Percentiles rank a stretch among this genome's conserved stretches.
These are phyloP conservation scores for Lactifluus subvellereus DNA, from an alignment of 768 basidiomycete species.

Conservation along the genomic window DNA sequence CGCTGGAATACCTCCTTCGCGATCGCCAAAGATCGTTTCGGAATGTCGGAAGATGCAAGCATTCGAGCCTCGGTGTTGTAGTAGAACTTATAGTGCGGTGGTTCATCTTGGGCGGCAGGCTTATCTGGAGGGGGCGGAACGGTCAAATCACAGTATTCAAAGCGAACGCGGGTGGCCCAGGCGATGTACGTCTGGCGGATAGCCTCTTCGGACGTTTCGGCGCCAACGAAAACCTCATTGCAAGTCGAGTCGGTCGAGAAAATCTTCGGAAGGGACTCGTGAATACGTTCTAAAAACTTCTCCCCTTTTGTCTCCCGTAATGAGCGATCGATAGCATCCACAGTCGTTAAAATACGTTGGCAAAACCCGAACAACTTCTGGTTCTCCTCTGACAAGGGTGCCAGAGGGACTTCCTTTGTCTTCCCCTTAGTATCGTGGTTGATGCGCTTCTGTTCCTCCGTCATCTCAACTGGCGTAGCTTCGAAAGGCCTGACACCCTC, in stretches of 20 bases:
- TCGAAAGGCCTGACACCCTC: constrained; percentile 55
- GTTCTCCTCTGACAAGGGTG: constrained; percentile 62
- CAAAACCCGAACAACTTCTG: constrained; percentile 76
- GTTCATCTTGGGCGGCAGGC: constrained; percentile 42
- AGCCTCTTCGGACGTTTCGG: constrained; percentile 60
- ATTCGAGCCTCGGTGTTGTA: constrained; percentile 81
- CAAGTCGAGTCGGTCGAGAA: constrained; percentile 40
- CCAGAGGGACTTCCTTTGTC: constrained; percentile 45
- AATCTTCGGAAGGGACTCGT: constrained; percentile 70
- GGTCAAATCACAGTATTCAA: constrained; percentile 88
- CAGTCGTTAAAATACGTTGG: constrained; percentile 76
- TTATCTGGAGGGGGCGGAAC: constrained; percentile 33
- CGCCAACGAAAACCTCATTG: constrained; percentile 38
- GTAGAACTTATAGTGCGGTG: constrained; percentile 75
- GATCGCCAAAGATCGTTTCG: constrained; percentile 88
- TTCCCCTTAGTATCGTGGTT: constrained; percentile 63
- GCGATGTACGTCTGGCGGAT: constrained; percentile 66
- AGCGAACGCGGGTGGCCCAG: constrained; percentile 79
- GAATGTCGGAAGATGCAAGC: constrained; percentile 79
- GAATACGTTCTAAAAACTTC: constrained; percentile 75
- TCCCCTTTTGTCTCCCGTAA: constrained; percentile 86
- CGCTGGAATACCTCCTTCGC: constrained; percentile 70
- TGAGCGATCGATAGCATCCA: constrained; percentile 80
- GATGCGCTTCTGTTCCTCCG: constrained; percentile 87
- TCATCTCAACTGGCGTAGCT: constrained; percentile 54